Conservation (phyloP, 1,284 basidiomycete genomes). For the Moesziomyces sp. region DNA sequence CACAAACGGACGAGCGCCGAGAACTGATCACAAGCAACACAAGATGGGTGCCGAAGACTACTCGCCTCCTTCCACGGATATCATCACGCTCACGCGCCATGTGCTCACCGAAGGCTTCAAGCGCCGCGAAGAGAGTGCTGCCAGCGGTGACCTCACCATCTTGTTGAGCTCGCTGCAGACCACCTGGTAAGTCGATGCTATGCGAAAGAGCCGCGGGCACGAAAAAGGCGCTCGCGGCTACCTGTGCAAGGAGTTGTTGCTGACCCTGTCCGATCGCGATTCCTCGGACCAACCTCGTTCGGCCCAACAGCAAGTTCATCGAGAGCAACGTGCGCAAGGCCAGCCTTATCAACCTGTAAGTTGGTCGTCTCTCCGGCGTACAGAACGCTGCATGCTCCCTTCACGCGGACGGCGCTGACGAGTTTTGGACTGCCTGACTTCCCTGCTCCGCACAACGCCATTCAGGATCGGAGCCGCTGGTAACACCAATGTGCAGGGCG, state of each 20-base stretch:
- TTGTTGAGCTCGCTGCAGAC: slow-evolving; percentile 95
- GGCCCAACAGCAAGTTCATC: slow-evolving; percentile 77
- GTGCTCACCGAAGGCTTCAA: slow-evolving; percentile 63
- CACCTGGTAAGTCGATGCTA: slow-evolving; percentile 65
- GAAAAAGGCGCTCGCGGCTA: background rate
- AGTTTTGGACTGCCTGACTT: slow-evolving; percentile 1
- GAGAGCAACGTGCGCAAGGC: slow-evolving; percentile 97
- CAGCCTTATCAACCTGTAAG: slow-evolving; percentile 94
- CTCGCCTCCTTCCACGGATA: slow-evolving; percentile 58
- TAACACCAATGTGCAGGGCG: slow-evolving; percentile 95
- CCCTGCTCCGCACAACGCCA: background rate
- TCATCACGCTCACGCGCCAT: slow-evolving; percentile 67
- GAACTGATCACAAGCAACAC: background rate
- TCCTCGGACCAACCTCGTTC: no score
- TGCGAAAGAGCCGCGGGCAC: no score
- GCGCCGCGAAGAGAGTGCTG: slow-evolving; percentile 42
- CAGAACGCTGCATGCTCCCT: no score
- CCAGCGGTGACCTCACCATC: slow-evolving; percentile 86
- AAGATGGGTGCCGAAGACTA: slow-evolving; percentile 55
- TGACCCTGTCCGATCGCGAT: background rate
- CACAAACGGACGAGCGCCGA: background rate
- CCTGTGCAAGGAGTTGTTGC: background rate
- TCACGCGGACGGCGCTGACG: slow-evolving; percentile 1
- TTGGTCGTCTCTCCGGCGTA: slow-evolving; percentile 19
- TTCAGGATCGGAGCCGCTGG: slow-evolving; percentile 90